Base-by-base conservation (phyloP, 768 basidiomycete species). In the Peribolospora baueri region DNA sequence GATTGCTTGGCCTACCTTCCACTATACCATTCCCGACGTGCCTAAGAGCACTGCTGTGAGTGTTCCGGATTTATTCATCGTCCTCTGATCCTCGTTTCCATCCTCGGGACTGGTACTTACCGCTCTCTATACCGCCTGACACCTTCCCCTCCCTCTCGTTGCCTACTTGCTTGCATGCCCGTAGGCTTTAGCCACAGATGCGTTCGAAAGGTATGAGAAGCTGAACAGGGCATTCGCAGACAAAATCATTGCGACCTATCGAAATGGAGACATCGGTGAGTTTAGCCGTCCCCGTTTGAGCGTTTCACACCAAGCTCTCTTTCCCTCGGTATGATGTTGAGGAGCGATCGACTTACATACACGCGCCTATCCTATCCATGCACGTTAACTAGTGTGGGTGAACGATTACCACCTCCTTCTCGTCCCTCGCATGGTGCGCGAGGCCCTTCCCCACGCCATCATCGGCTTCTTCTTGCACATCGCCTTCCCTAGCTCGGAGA, bases 321-420 rank as follows among this genome's bases (percentile, higher is more conserved):
- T 25, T 25, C 25, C 25, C 25, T 25, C 25, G 25, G 25, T 25
- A 25, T 25, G 25, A 25, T 25, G 25, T 25, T 25, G 25, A 25
- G 25, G 25, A 25, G 25, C 1, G 25, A 25, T 25, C 25, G 25
- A 25, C 25, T 25, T 25, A 25, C 25, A 25, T 25, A 25, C 25
- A 25, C 25, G 25, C 25, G 25, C 25, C 25, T 25, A 25, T 1
- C 25, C 25, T 25, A 25, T 25, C 25, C 13, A 52, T 13, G 59
- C 10, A n/a, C 7, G 5, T 45, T 46, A 5, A 10, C 38, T 59
- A 64, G 47, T 65, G 62, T 67, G 70, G 62, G 65, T 71, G 39
- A 70, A 98, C 68, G 91, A 97, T 71, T 98, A 98, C 71, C 91
- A 98, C 65, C 74, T 95, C 42, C 76, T 97, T 54, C 78, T 97